Percentiles rank a stretch among this genome's conserved stretches.
These are phyloP conservation scores for Elsinoe arachidis DNA, from an alignment of 2,329 filamentous ascomycete genomes.

Conservation along the genomic window DNA sequence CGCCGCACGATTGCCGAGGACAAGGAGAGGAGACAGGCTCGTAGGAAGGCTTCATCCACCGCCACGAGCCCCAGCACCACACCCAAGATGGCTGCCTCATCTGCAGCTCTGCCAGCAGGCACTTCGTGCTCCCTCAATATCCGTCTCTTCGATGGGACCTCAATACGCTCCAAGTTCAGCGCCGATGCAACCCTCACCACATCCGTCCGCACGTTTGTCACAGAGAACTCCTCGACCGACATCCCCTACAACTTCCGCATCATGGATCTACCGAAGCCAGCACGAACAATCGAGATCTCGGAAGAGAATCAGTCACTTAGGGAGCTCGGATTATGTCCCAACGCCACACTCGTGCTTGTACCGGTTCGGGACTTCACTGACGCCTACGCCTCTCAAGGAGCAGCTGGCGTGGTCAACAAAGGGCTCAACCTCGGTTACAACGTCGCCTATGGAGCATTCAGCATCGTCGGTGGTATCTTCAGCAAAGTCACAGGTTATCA, in stretches of 20 bases:
- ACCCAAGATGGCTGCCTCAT: conserved; percentile 23
- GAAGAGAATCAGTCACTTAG: conserved; percentile 64
- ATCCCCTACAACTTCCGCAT: conserved; percentile 74
- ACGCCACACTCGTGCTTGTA: conserved; percentile 72
- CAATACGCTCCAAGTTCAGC: conserved; percentile 61
- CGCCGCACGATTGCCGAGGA: conserved; percentile 69
- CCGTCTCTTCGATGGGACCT: conserved; percentile 74
- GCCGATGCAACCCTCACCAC: conserved; percentile 51
- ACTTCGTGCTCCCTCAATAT: conserved; percentile 52
- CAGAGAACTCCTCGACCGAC: conserved; percentile 38
- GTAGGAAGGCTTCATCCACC: conserved; percentile 40
- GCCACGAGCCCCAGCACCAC: conserved; percentile 27
- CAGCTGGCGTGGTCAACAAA: conserved; percentile 22
- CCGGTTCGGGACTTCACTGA: conserved; percentile 56
- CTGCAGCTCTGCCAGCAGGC: neutral
- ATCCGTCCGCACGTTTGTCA: conserved; percentile 71
- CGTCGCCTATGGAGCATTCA: conserved; percentile 28
- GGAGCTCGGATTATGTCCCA: conserved; percentile 66
- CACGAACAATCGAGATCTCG: conserved; percentile 60
- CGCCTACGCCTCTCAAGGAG: conserved; percentile 42
- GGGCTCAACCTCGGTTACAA: conserved; percentile 29
- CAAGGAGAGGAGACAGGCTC: conserved; percentile 56
- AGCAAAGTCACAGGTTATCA: conserved; percentile 20
- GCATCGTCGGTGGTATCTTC: conserved; percentile 27
- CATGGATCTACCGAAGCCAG: conserved; percentile 69